Evolutionary conservation across 352 stramenopile genomes (phyloP).

Genomic region (Globisporangium megalacanthum): DNA sequence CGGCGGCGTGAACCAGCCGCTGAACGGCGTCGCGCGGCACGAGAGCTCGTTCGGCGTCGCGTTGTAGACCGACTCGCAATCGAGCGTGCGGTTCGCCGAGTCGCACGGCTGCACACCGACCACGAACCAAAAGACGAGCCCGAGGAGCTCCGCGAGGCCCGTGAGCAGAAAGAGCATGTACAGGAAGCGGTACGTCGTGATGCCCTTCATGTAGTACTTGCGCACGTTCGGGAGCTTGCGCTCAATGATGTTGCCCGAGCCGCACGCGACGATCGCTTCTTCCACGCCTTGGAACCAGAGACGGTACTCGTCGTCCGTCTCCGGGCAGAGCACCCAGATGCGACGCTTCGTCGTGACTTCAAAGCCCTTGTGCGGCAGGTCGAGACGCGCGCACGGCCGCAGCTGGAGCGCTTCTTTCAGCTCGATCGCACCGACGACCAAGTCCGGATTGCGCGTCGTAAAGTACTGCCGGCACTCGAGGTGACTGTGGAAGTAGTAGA

Average conservation of each 20-base stretch:
- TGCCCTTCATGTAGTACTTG: slow-evolving; percentile 88
- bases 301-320: slow-evolving; percentile 78
- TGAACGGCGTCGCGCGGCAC: slow-evolving; percentile 48
- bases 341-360: slow-evolving; percentile 77
- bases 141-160: slow-evolving; percentile 63
- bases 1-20: slow-evolving; percentile 57
- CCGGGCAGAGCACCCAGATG: slow-evolving; percentile 82
- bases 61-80: slow-evolving; percentile 55
- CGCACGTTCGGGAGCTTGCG: slow-evolving; percentile 83
- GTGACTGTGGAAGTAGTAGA: slow-evolving; percentile 87
- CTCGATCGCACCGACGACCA: slow-evolving; percentile 77
- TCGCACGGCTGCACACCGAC: slow-evolving; percentile 76
- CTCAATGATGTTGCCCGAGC: slow-evolving; percentile 81
- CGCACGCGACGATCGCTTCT: slow-evolving; percentile 60
- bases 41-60: slow-evolving; percentile 55
- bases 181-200: slow-evolving; percentile 63
- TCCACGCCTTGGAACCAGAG: slow-evolving; percentile 85
- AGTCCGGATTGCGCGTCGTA: slow-evolving; percentile 72
- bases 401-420: slow-evolving; percentile 85
- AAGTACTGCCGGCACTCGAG: slow-evolving; percentile 86
- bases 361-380: slow-evolving; percentile 79
- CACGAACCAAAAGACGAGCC: slow-evolving; percentile 76
- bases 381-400: slow-evolving; percentile 64
- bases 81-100: slow-evolving; percentile 29
- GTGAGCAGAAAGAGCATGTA: slow-evolving; percentile 78